Evolutionary conservation across 2,329 filamentous ascomycete species (phyloP).

Genomic region (Arthrobotrys pseudoclavata): DNA sequence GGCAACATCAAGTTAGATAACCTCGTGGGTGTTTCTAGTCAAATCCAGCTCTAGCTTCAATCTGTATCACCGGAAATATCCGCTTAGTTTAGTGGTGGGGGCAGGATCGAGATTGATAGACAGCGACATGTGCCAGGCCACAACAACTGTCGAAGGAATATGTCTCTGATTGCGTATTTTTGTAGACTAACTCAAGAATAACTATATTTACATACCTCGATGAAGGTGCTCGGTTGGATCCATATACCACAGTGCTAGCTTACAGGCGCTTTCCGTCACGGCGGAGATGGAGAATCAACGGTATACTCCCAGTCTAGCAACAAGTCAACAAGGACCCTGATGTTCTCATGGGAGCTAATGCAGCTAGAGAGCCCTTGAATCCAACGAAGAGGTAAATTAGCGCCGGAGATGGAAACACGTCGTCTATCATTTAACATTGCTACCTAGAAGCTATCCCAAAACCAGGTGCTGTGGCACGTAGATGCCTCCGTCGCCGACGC

Average conservation of each 20-base stretch:
- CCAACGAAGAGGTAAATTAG: conserved; percentile 20
- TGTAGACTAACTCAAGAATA: background rate
- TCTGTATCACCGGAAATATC: conserved; percentile 41
- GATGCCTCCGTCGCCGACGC: conserved; percentile 45
- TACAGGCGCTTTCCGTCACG: background rate
- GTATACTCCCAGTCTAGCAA: background rate
- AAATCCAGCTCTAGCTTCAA: conserved; percentile 3
- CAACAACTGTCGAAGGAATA: background rate
- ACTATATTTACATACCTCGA: background rate
- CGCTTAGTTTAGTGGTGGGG: background rate
- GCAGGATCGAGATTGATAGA: background rate
- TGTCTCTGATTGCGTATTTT: conserved; percentile 15
- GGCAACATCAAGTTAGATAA: background rate
- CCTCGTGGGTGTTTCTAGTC: conserved; percentile 26
- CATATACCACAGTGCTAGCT: background rate
- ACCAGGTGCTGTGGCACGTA: background rate
- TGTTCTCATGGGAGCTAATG: conserved; percentile 11
- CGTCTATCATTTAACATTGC: conserved; percentile 3
- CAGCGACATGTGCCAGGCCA: background rate
- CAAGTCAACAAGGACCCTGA: conserved; percentile 8
- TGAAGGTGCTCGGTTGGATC: background rate
- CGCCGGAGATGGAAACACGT: conserved; percentile 38
- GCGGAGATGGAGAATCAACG: conserved; percentile 20
- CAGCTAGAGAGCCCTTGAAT: background rate
- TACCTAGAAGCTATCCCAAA: conserved; percentile 8